phyloP scores from a whole-genome alignment of 371 early-diverging fungal species.

The Mucor irregularis region DNA sequence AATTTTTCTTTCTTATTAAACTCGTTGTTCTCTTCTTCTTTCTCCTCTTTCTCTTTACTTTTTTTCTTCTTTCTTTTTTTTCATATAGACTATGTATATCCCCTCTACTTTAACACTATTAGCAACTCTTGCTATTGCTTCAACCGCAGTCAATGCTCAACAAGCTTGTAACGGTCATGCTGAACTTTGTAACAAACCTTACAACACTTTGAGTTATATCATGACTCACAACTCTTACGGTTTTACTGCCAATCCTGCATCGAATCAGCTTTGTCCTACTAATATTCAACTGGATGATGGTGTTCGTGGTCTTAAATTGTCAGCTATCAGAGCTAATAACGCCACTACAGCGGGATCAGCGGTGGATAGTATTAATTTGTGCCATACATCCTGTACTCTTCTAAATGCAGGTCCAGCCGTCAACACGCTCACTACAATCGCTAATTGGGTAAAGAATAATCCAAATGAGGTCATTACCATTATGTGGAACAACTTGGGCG shows the following conservation, averaged over 20 bases:
- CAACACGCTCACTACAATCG: slow-evolving; percentile 50
- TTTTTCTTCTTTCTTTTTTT: background rate
- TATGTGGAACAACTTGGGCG: slow-evolving; percentile 66
- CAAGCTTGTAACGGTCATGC: slow-evolving; percentile 70
- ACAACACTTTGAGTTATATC: slow-evolving; percentile 57
- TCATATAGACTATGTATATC: slow-evolving; percentile 6
- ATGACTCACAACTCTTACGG: slow-evolving; percentile 82
- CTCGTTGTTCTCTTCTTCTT: background rate
- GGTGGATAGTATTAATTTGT: slow-evolving; percentile 56
- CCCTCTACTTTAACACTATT: background rate
- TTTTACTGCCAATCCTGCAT: slow-evolving; percentile 52
- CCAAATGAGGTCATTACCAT: slow-evolving; percentile 71
- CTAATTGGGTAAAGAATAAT: slow-evolving; percentile 58
- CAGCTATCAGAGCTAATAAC: slow-evolving; percentile 46
- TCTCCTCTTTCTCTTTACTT: background rate
- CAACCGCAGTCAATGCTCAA: slow-evolving; percentile 23
- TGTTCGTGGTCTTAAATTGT: slow-evolving; percentile 72
- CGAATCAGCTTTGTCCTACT: slow-evolving; percentile 68
- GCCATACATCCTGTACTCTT: slow-evolving; percentile 64
- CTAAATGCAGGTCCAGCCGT: slow-evolving; percentile 62
- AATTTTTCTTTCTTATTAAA: background rate
- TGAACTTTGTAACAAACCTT: slow-evolving; percentile 63
- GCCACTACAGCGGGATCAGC: slow-evolving; percentile 12
- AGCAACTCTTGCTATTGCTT: background rate
- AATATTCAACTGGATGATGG: slow-evolving; percentile 69